Evolutionary conservation across 805 yeast genomes (phyloP).

Genomic region (Zygotorulaspora danielsina): DNA sequence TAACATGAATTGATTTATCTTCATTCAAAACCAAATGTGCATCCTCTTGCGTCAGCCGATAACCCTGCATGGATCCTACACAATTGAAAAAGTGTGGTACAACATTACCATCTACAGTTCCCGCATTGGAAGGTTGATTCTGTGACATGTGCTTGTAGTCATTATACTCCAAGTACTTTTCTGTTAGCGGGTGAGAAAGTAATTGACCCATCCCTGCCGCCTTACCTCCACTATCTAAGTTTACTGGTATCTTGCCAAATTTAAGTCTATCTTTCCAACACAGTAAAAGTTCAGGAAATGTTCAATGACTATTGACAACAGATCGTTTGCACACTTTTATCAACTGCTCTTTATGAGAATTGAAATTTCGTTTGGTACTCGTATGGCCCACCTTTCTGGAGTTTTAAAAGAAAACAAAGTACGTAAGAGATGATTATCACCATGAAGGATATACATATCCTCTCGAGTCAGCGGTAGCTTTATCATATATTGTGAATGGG

Average conservation of each 20-base stretch:
- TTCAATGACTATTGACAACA: too few species aligned
- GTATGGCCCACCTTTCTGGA: not conserved
- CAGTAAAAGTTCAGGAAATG: too few species aligned
- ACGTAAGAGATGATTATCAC: not conserved
- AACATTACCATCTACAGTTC: not conserved
- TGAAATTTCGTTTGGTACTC: slow-evolving; percentile 1
- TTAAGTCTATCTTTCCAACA: too few species aligned
- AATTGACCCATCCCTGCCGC: slow-evolving; percentile 58
- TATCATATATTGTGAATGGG: too few species aligned
- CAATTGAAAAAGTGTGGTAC: slow-evolving; percentile 48
- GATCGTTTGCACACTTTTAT: not conserved
- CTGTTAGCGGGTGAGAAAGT: slow-evolving; percentile 69
- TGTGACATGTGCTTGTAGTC: slow-evolving; percentile 30
- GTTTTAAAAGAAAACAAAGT: not conserved
- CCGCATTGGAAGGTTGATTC: slow-evolving; percentile 8
- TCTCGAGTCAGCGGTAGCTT: too few species aligned
- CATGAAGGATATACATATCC: too few species aligned
- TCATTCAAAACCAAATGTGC: slow-evolving; percentile 55
- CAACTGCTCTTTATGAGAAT: not conserved
- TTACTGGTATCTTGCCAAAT: too few species aligned
- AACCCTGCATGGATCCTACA: slow-evolving; percentile 76
- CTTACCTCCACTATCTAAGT: not conserved
- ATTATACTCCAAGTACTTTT: slow-evolving; percentile 51
- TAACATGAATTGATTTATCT: slow-evolving; percentile 39
- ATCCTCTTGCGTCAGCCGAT: slow-evolving; percentile 70